phyloP scores from a whole-genome alignment of 2,329 filamentous ascomycete genomes.

The Teratosphaeria epicoccoides region DNA sequence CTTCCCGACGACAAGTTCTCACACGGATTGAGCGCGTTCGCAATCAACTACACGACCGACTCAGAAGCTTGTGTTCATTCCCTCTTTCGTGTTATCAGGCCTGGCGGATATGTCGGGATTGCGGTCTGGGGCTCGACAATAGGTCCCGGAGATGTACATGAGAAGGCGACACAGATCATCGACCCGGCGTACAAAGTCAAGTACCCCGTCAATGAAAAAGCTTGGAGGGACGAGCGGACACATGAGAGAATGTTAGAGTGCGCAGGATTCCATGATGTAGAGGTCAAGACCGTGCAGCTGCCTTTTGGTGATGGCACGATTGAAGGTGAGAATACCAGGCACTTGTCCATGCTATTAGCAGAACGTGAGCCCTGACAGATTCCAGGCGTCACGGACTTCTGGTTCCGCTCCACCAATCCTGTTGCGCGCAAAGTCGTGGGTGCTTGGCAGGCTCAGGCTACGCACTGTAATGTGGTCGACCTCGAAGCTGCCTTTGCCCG shows the following conservation, averaged over 20 bases:
- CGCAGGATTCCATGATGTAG: neutral
- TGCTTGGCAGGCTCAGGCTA: neutral
- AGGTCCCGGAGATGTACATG: neutral
- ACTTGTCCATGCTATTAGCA: neutral
- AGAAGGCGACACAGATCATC: neutral
- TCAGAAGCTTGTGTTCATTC: neutral
- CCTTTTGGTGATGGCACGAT: neutral
- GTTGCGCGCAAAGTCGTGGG: neutral
- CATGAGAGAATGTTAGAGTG: neutral
- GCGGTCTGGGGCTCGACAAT: neutral
- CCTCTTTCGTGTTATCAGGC: neutral
- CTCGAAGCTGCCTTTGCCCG: neutral
- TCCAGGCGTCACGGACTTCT: neutral
- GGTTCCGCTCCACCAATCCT: neutral
- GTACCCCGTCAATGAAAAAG: neutral
- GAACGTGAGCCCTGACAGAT: neutral
- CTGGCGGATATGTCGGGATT: neutral
- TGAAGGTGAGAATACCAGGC: neutral
- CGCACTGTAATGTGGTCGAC: neutral
- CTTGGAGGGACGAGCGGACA: neutral
- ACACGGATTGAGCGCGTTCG: neutral
- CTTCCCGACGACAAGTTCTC: neutral
- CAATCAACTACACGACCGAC: neutral
- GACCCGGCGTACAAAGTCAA: neutral
- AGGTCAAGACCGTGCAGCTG: neutral